Evolutionary conservation across 2,329 filamentous ascomycete genomes (phyloP), one percentile per base, ranked within the genome.

Genomic region (Claviceps citrina): DNA sequence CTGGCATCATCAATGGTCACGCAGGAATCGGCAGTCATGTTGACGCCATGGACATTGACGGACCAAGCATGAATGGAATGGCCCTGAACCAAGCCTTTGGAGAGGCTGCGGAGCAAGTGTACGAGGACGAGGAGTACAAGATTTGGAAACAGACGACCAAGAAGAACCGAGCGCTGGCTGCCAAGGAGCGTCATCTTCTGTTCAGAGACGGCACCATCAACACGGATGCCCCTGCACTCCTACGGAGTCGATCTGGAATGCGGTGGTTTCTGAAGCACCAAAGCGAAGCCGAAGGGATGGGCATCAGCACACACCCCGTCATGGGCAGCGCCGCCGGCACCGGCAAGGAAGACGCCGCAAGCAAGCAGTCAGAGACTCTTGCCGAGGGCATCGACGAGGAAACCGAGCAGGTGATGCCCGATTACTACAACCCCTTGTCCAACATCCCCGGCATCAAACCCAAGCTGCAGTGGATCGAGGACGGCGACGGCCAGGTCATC

Each of bases 121-220:
- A 85, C 49, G 77, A 93, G 50, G 87, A 96, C 50, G 87, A 96
- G 43, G 89, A 95, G 55, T 94, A 91, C 63, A 93, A 93, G 57
- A 83, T 91, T 27, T 98, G 93, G 91, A 98, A 96, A 64, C 89
- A 96, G 60, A 85, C 94, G 31, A 98, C 91, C 2, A 96, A 96
- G 63, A 95, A 91, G 56, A 87, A 94, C 53, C 79, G 91, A 46
- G 91, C 91, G 4, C 66, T 81, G 19, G 76, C 89, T 39, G 82
- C 91, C 43, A 85, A 87, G 47, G 84, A 94, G 55, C 76, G 91
- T 25, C 79, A 86, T 58, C 75, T 82, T 30, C 72, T 98, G 12
- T 94, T 98, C 62, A 81, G 81, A 45, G 82, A 81, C 38, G 80
- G 86, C 51, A 84, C 78, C 52, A 67, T 98, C 37, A 93, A 95